These are phyloP conservation scores for Senecio squalidus DNA, from an alignment of 140 eudicot species.

Conservation along the genomic window DNA sequence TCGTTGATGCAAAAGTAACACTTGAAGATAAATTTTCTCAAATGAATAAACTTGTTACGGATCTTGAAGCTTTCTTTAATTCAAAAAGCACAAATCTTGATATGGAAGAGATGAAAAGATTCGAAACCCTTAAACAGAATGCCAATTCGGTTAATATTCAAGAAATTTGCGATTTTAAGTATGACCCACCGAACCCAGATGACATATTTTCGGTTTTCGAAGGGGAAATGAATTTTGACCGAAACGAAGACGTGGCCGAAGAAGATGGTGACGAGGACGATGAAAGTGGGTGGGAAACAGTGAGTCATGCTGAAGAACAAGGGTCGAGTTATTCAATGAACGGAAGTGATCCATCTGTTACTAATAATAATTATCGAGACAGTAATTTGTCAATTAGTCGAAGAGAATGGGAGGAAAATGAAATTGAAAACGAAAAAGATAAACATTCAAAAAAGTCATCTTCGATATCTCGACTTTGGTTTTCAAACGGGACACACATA, in stretches of 20 bases:
- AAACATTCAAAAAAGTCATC: slow-evolving; percentile 51
- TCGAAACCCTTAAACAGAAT: slow-evolving; percentile 47
- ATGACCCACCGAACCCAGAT: slow-evolving; percentile 69
- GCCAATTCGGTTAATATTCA: slow-evolving; percentile 51
- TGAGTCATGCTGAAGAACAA: slow-evolving; percentile 71
- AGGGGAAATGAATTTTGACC: slow-evolving; percentile 58
- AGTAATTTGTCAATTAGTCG: too few species aligned
- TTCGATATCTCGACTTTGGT: slow-evolving; percentile 69
- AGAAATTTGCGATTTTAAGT: slow-evolving; percentile 65
- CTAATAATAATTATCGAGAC: too few species aligned
- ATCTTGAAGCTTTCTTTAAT: slow-evolving; percentile 53
- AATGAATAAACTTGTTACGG: slow-evolving; percentile 56
- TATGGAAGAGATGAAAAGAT: slow-evolving; percentile 46
- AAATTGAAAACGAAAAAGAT: slow-evolving; percentile 56
- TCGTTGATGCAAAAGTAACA: slow-evolving; percentile 81
- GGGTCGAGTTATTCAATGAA: slow-evolving; percentile 79
- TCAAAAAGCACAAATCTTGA: slow-evolving; percentile 37
- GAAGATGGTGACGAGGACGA: slow-evolving; percentile 42
- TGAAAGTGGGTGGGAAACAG: slow-evolving; percentile 96
- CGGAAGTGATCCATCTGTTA: slow-evolving; percentile 69
- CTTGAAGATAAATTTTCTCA: slow-evolving; percentile 80
- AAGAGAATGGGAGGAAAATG: slow-evolving; percentile 65
- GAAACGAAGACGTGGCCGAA: slow-evolving; percentile 34
- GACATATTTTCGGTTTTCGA: slow-evolving; percentile 76
- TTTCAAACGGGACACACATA: slow-evolving; percentile 4